Conservation (phyloP, 108 stramenopile genomes). For the Pinguiococcus pyrenoidosus region DNA sequence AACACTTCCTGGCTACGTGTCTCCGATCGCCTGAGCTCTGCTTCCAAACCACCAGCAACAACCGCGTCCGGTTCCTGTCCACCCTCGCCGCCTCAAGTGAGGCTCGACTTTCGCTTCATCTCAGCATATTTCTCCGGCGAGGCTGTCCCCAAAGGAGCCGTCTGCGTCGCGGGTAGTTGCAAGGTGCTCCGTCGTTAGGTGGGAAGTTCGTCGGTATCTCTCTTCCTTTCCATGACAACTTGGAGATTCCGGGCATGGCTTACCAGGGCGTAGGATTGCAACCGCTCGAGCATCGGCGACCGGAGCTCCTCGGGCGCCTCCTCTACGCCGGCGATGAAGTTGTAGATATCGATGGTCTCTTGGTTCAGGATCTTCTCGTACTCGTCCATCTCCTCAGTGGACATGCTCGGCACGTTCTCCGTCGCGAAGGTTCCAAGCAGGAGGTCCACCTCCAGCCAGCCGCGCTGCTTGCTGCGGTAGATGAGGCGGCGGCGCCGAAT, state of each 20-base stretch:
- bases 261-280: constrained; percentile 10
- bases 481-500: constrained; percentile 66
- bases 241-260: background rate
- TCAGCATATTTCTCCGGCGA: no score
- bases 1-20: no score
- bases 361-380: constrained; percentile 89
- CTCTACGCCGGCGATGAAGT: constrained; percentile 62
- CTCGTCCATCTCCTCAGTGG: constrained; percentile 60
- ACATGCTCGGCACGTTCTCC: constrained; percentile 62
- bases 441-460: constrained; percentile 86
- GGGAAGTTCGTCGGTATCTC: no score
- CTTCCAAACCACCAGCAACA: no score
- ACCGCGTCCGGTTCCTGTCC: no score
- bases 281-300: constrained; percentile 19
- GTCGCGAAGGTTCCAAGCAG: constrained; percentile 92
- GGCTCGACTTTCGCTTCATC: no score
- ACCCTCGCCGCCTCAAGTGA: no score
- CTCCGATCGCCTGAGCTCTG: no score
- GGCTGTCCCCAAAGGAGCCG: no score
- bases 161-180: no score
- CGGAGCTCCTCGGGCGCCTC: constrained; percentile 8
- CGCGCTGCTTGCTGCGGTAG: constrained; percentile 93
- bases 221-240: no score
- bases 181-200: no score
- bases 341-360: constrained; percentile 99